Evolutionary conservation across 768 basidiomycete genomes (phyloP), one percentile per base, ranked within the genome.

Genomic region (Mycena vitilis): DNA sequence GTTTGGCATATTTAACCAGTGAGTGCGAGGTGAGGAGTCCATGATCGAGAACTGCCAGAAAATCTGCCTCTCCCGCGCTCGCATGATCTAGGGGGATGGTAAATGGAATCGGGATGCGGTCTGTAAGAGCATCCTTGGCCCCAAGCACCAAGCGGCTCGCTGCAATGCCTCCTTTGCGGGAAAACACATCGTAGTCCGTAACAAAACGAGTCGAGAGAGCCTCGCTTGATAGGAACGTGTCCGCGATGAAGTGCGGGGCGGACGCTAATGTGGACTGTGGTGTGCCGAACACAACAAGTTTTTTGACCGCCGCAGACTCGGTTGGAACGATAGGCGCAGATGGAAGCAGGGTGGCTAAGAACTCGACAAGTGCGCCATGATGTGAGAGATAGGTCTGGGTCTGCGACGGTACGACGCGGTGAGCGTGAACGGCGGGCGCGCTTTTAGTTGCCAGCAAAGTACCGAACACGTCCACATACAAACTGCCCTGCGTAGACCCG

Each of bases 21-120:
- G 89, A 86, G 75, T 95, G 95, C 0, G 91, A 86, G 77, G 92
- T 95, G 73, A 97, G 84, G 38, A 99, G 83, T 55, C 80, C 84
- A 55, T 92, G 88, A 66, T 96, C 94, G 45, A 95, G 82, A 40
- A 98, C 79, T 64, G 88, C 90, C 49, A 91, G 76, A 76, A 95
- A 93, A 79, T 95, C 91, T 1, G 88, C 84, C 55, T 81, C 80
- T 22, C 88, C 88, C 10, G 73, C 59, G 62, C 81, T 83, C 10
- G 76, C 73, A 25, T 78, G 73, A 34, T 84, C 84, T 38, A 95
- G 77, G 68, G 93, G 89, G 69, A 95, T 73, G 44, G 83, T 73
- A 64, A 87, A 71, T 47, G 88, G 81, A 51, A 93, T 74, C 20
- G 94, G 91, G 20, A 88, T 59, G 66, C 79, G 77, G 30, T 81